These are phyloP conservation scores for Colletotrichum tabaci DNA, from an alignment of 2,329 filamentous ascomycete genomes.

Conservation along the genomic window DNA sequence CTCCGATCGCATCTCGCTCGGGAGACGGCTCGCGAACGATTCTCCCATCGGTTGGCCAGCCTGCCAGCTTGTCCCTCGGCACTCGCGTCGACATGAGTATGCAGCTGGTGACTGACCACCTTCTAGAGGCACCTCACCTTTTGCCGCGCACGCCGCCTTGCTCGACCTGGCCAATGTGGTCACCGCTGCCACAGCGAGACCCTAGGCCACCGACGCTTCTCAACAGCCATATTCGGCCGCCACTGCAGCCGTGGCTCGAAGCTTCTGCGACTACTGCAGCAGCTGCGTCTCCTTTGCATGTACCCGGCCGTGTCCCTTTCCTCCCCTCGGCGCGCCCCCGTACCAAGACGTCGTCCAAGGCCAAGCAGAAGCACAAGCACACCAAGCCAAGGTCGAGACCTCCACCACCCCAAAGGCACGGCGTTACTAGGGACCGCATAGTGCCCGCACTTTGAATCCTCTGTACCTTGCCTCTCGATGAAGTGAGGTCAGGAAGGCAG, in stretches of 20 bases:
- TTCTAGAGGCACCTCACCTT: constrained; percentile 4
- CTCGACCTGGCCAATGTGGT: constrained; percentile 36
- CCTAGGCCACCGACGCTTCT: constrained; percentile 27
- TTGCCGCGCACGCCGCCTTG: not conserved
- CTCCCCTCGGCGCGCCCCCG: constrained; percentile 17
- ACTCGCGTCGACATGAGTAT: constrained; percentile 2
- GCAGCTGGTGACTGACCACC: constrained; percentile 21
- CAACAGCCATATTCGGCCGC: constrained; percentile 39
- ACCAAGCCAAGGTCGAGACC: constrained; percentile 21
- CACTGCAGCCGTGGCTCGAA: constrained; percentile 40
- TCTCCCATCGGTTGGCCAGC: constrained; percentile 26
- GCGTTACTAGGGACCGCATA: constrained; percentile 10
- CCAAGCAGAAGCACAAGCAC: constrained; percentile 6
- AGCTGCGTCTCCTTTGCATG: constrained; percentile 35
- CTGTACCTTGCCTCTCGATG: constrained; percentile 14
- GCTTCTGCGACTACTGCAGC: constrained; percentile 41
- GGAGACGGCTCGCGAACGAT: constrained; percentile 28
- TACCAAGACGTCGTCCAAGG: constrained; percentile 6
- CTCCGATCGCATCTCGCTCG: constrained; percentile 42
- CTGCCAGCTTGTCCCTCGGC: constrained; percentile 27
- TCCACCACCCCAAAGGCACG: not conserved
- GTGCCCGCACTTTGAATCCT: constrained; percentile 3
- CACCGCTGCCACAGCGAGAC: constrained; percentile 23
- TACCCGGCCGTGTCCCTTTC: constrained; percentile 34
- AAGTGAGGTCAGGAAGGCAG: constrained; percentile 24